Base-by-base conservation (phyloP, 2,329 filamentous ascomycete species). In the Fusarium hostae region DNA sequence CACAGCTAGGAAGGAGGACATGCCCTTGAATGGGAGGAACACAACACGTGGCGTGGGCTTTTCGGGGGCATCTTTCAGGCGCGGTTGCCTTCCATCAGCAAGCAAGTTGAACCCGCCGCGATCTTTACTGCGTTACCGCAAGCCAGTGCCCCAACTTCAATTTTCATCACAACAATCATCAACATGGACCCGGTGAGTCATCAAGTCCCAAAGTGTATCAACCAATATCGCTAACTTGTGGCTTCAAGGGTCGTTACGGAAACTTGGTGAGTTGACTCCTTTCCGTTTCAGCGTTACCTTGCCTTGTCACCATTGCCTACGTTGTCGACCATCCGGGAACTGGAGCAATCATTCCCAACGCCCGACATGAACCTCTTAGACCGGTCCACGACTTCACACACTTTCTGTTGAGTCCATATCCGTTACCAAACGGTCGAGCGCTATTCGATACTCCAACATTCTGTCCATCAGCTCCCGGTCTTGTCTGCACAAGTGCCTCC, bases 401-500 rank as follows among this genome's bases (percentile, higher is more conserved):
- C 20, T 11, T 16, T 15, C 4, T 15, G 5, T 47, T 8, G 20
- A 47, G 9, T 3, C 20, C 26, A 30, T 8, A 15, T 2, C 18
- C 3, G 18, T 28, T 18, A n/a, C 6, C 12, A 7, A 6, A 47
- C 12, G 9, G 13, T 4, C 16, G 6, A 4, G 12, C 9, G 6
- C 44, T 47, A 16, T 47, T 10, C 1, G 13, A 28, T 12, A 15
- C 2, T 28, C 12, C 9, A 20, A n/a, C 9, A 4, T 6, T n/a
- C 26, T 16, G 8, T 47, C 6, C 12, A 30, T n/a, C 44, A 16
- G 6, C 26, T 20, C 13, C 20, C 20, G 4, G 0, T 11, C 26
- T 11, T 9, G 6, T 3, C 13, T 30, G 20, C 0, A 16, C 12
- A 5, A 16, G 28, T 6, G 7, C 6, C 12, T 9, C 12, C 3